Base-by-base conservation (phyloP, 306 rosid species). In the Medicago arabica region DNA sequence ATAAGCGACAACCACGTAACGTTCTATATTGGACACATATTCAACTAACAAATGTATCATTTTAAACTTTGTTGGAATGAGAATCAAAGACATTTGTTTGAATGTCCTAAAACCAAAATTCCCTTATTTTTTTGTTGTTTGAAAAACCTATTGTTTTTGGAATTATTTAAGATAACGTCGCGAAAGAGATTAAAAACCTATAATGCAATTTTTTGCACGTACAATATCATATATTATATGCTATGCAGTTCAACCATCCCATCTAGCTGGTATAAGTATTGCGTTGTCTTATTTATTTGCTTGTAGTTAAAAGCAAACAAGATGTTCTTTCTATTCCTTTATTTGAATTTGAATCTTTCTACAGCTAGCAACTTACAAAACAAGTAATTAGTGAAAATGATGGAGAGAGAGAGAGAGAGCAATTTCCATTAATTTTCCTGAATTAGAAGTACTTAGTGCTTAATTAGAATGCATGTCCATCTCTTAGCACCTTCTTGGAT, bases 401-500 rank as follows among this genome's bases (percentile, higher is more conserved):
- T n/a, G n/a, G n/a, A n/a, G n/a, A 55, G 61, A 9, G 15, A 6
- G 6, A 21, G 6, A 23, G 65, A 31, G 36, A 31, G 36, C 2
- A 31, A 0, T 23, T 59, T 19, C 3, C 39, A 59, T 13, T 12
- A 19, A 34, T 46, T 1, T 17, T 68, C 11, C 8, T 6, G 41
- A 34, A 11, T 21, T 44, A 13, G 3, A 11, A 15, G 19, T 49
- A 16, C 8, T 15, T 8, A 11, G 12, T 13, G 41, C 23, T 7
- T 12, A 34, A n/a, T 7, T n/a, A 3, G 2, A 43, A 15, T 47
- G n/a, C 47, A 21, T 46, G 31, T 68, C 73, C 73, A 47, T 25
- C 59, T 68, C 39, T 43, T 67, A 44, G 57, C 57, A 67, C 13
- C 57, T 67, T 67, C 57, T 12, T 67, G 17, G 40, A 0, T 67